phyloP scores from a whole-genome alignment of 768 basidiomycete species.

The Boletus patriciae region DNA sequence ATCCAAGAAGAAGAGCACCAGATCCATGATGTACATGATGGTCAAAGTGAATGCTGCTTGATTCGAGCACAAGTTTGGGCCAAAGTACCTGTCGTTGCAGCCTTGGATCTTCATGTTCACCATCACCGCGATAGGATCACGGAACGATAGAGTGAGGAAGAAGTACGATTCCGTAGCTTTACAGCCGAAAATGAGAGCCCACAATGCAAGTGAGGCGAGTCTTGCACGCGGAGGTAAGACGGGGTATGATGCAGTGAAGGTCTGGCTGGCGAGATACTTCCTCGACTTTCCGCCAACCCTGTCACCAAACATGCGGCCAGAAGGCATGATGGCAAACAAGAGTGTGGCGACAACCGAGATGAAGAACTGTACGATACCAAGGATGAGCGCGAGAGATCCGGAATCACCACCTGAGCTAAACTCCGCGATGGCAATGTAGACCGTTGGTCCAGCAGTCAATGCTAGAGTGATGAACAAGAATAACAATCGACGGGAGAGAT shows the following conservation, averaged over 20 bases:
- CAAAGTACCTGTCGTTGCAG: conserved; percentile 86
- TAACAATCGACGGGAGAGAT: conserved; percentile 86
- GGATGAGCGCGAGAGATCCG: conserved; percentile 80
- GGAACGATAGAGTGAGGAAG: conserved; percentile 94
- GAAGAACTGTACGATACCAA: conserved; percentile 96
- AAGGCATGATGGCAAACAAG: conserved; percentile 89
- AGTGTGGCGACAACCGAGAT: conserved; percentile 85
- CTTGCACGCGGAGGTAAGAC: conserved; percentile 60
- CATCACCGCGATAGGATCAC: conserved; percentile 92
- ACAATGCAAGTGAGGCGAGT: conserved; percentile 76
- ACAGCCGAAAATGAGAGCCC: conserved; percentile 94
- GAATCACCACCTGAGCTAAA: conserved; percentile 52
- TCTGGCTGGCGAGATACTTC: conserved; percentile 97
- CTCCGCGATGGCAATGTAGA: conserved; percentile 91
- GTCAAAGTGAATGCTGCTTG: conserved; percentile 94
- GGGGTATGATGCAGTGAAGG: conserved; percentile 96
- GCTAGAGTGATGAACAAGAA: conserved; percentile 90
- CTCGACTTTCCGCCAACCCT: conserved; percentile 92
- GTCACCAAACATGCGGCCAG: conserved; percentile 98
- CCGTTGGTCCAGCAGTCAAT: conserved; percentile 88
- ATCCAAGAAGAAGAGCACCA: conserved; percentile 96
- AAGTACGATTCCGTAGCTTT: conserved; percentile 98
- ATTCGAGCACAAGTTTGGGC: conserved; percentile 79
- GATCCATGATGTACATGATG: conserved; percentile 99
- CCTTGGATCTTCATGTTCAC: conserved; percentile 93